Base-by-base conservation (phyloP, 768 basidiomycete genomes). In the Myochromella boudieri region DNA sequence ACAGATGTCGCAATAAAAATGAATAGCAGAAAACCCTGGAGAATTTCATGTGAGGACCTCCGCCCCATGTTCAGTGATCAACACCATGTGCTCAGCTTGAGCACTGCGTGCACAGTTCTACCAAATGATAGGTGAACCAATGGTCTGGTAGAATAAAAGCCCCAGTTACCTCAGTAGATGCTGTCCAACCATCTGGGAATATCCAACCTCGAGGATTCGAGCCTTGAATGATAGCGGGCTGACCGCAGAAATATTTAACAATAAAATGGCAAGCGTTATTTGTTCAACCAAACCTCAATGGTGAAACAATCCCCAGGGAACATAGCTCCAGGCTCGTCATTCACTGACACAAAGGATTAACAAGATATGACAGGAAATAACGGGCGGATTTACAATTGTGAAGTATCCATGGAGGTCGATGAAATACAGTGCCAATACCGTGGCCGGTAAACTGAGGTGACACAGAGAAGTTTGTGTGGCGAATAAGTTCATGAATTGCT, bases 181-280 rank as follows among this genome's bases (percentile, higher is more conserved):
- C 83, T 2, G 91, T 93, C 94, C 94, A 95, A 20, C 89, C 91
- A 60, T 95, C 94, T 2, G 89, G 89, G 63, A 90, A 95, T 47
- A 91, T 79, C 80, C 85, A 86, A 2, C 81, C 80, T 20, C 68
- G 61, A 0, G 90, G 74, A 46, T 87, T 73, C 4, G 68, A 63
- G 9, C 92, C 92, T 67, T 92, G 87, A 10, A 95, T 76, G 25
- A 95, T 70, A 37, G 75, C 75, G 3, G 92, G 92, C 86, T 91
- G 48, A 9, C 33, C 3, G 25, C 6, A 36, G 34, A 55, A 12
- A 52, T 12, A n/a, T n/a, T 26, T 3, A 32, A n/a, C 22, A 4
- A 22, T 8, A 33, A 14, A 7, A 17, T 24, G 29, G 22, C 21
- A 41, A 14, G 48, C 4, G 12, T 9, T 3, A 29, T 7, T 31